Evolutionary conservation across 768 basidiomycete genomes (phyloP), one percentile per base, ranked within the genome.

Genomic region (Pleurotus ostreatus): DNA sequence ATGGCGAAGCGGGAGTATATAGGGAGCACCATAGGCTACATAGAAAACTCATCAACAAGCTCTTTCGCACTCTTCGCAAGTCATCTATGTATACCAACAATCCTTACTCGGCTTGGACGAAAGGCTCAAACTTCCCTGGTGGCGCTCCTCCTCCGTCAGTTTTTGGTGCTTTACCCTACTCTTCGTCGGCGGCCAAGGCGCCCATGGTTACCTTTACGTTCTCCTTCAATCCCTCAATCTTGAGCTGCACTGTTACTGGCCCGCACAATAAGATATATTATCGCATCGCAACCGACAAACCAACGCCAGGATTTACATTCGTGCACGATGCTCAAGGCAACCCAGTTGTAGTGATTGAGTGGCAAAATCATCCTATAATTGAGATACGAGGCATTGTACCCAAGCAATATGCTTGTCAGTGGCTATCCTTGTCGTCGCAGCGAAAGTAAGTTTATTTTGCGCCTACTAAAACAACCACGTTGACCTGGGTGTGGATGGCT

Each of bases 241-340:
- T 82, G 43, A 71, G 79, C 58, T 79, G 72, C 56, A 66, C 55
- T 30, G 71, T 82, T 41, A 55, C 71, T 40, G 78, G 78, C 0
- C 73, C 79, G 0, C 68, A 74, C 49, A 62, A 63, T 13, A 69
- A 71, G 56, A 65, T 69, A 13, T 73, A 70, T 44, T 80, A 77
- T 59, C 70, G 68, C 46, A 57, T 82, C 55, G 63, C 57, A n/a
- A 77, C 75, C n/a, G 69, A 70, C 56, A 41, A 68, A n/a, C 66
- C 66, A n/a, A 63, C 64, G 3, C 70, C 68, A 3, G 70, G 67
- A 4, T 68, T 67, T 55, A 80, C 78, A 5, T 60, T 76, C 9
- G 64, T 78, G 49, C 69, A 71, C 23, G 70, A 75, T 49, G 59
- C 67, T 12, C 68, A 69, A 18, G 72, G 73, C 39, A 66, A 68